phyloP scores from a whole-genome alignment of 1,139 yeast species.

The Candida tropicalis region DNA sequence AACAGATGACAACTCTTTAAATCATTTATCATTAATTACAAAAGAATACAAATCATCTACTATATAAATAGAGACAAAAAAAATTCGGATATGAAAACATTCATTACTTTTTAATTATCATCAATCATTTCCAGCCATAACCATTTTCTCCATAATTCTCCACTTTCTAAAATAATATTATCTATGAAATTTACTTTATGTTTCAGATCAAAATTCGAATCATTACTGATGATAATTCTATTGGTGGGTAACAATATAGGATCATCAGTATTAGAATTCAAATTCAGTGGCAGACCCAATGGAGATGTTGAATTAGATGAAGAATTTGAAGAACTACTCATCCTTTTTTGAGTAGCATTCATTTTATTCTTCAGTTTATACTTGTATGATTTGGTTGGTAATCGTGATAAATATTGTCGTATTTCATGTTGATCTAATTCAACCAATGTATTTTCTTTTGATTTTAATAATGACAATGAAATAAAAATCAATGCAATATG shows the following conservation, averaged over 20 bases:
- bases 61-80: too few relatives aligned
- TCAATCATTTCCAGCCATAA: conserved; percentile 71
- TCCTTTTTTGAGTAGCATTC: neutral
- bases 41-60: neutral
- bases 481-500: conserved; percentile 78
- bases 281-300: conserved; percentile 7
- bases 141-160: conserved; percentile 89
- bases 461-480: conserved; percentile 76
- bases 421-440: conserved; percentile 92
- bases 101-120: conserved; percentile 35
- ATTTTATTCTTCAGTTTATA: conserved; percentile 24
- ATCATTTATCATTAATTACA: conserved; percentile 3
- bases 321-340: conserved; percentile 6
- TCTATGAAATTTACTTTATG: conserved; percentile 62
- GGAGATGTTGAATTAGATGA: conserved; percentile 16
- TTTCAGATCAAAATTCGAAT: conserved; percentile 25
- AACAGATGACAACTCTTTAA: neutral
- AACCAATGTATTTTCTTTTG: conserved; percentile 74
- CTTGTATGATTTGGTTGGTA: conserved; percentile 45
- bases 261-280: conserved; percentile 12
- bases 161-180: conserved; percentile 74
- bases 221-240: conserved; percentile 35
- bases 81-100: too few relatives aligned
- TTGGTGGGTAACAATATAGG: conserved; percentile 12
- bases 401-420: conserved; percentile 70